Evolutionary conservation across 345 rosid species (phyloP), one percentile per base, ranked within the genome.

Genomic region (Linum usitatissimum): DNA sequence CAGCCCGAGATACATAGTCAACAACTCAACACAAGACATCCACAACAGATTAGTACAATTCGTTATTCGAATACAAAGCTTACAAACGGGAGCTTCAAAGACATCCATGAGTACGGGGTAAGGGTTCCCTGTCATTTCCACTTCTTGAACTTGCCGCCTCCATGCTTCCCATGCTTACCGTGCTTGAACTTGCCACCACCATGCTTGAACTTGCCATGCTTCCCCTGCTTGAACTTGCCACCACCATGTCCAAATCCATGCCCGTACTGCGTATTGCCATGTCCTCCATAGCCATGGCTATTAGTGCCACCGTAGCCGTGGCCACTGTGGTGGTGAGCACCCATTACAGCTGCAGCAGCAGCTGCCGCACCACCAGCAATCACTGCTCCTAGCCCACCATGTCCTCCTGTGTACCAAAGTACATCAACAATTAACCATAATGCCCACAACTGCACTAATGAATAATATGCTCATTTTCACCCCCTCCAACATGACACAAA

Each of bases 331-430:
- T 77, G 77, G 65, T 77, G 77, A 45, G 90, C 83, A 57, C 96
- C 96, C 64, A 64, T 69, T 53, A 96, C 97, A 40, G 91, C 38
- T 4, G 38, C 97, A 1, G 97, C 97, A 1, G 97, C 95, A 0
- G 86, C 93, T 2, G 93, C 89, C 13, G 96, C 91, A 66, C 91
- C 98, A 0, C 96, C 98, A 0, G 90, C 96, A 60, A 88, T 10
- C 79, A 91, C 6, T 28, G 84, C 80, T 38, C 92, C 98, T 0
- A 88, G 58, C 14, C 88, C 90, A 48, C 90, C 85, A 48, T 84
- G 95, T 34, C 95, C 92, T 34, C 95, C 92, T 88, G 69, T 88
- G 69, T 60, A 69, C 10, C 51, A 45, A 10, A 45, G 1, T 15
- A 10, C 30, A 28, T 55, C 0, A 18, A 3, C 28, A 55, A 19